These are phyloP conservation scores for Phialophora expanda DNA, from an alignment of 2,329 filamentous ascomycete genomes.

Conservation along the genomic window DNA sequence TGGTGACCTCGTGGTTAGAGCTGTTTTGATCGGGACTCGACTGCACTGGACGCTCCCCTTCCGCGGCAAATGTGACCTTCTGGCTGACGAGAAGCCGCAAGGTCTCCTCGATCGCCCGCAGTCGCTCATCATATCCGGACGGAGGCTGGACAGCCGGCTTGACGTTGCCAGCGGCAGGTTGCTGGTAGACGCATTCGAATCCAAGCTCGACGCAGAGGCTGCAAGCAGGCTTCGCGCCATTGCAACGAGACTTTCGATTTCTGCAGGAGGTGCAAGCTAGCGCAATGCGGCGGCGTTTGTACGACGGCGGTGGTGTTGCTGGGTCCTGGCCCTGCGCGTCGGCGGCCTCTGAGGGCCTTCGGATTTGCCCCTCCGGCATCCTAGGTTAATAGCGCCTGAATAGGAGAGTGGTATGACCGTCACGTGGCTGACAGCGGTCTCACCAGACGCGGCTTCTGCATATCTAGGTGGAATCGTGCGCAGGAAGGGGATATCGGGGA, in stretches of 20 bases:
- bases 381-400: not conserved
- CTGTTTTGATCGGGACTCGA: conserved; percentile 14
- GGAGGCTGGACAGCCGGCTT: conserved; percentile 13
- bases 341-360: conserved; percentile 21
- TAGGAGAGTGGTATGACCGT: conserved; percentile 19
- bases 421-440: conserved; percentile 18
- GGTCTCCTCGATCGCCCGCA: conserved; percentile 34
- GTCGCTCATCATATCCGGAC: conserved; percentile 30
- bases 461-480: not conserved
- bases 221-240: conserved; percentile 52
- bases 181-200: conserved; percentile 52
- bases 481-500: conserved; percentile 28
- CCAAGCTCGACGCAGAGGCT: conserved; percentile 50
- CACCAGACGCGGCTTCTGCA: conserved; percentile 10
- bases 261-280: conserved; percentile 50
- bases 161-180: conserved; percentile 29
- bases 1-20: not conserved
- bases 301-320: conserved; percentile 29
- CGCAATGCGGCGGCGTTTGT: conserved; percentile 48
- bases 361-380: conserved; percentile 23
- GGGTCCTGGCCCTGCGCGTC: conserved; percentile 26
- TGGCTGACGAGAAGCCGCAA: conserved; percentile 29
- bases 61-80: conserved; percentile 15
- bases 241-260: conserved; percentile 49
- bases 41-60: conserved; percentile 8